Evolutionary conservation across 2,329 filamentous ascomycete species (phyloP), one percentile per base, ranked within the genome.

Genomic region (Purpureocillium takamizusanense): DNA sequence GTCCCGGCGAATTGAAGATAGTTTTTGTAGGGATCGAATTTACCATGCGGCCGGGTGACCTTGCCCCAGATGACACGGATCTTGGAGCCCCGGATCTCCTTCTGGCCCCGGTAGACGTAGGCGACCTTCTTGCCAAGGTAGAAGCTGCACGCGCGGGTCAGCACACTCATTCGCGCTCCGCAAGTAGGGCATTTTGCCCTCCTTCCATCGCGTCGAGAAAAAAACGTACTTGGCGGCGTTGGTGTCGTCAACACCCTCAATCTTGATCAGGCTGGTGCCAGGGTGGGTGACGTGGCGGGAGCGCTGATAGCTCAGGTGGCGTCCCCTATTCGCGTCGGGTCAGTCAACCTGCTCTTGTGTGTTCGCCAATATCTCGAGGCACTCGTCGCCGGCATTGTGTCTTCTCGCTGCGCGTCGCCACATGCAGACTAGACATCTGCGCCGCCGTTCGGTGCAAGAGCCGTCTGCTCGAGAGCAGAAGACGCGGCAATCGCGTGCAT

Each of bases 21-120:
- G 43, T 39, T 17, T 27, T n/a, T n/a, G n/a, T n/a, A n/a, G n/a
- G n/a, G n/a, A n/a, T n/a, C 39, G 35, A 44, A 66, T 71, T 58
- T 85, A 90, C 86, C 90, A 74, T 97, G 90, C 66, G 88, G 83
- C 64, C 88, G 78, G 66, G 87, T 94, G 66, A 97, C 83, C 78
- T 95, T 95, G 76, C 90, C 90, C 88, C 89, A 97, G 76, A 97
- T 95, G 58, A 97, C 84, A 64, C 90, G 82, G 74, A 97, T 94
- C 83, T 97, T 97, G 68, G 88, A 90, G 66, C 92, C 92, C 61
- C 90, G 86, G 63, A 95, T 78, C 77, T 95, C 87, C 73, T 82
- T 89, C 72, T 86, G 82, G 58, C 83, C 90, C 65, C 89, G 87
- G 81, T 97, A 98, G 71, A 98, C 88, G 71, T 88, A 98, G 67